Evolutionary conservation across 805 yeast species (phyloP).

Genomic region (Nakazawaea wyomingensis): DNA sequence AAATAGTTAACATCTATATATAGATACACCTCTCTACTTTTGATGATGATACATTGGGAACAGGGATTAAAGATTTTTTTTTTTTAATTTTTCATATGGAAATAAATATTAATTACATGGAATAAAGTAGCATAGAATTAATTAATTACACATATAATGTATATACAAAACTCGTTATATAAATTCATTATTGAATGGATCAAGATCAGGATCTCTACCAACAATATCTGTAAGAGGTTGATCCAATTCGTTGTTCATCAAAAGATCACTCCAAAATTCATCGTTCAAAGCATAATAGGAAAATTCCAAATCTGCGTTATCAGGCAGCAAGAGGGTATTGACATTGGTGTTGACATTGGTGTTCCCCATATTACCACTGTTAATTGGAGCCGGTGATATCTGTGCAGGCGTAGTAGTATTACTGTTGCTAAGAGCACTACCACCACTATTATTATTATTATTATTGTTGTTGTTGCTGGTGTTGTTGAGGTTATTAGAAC

Average conservation of each 20-base stretch:
- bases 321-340: background rate
- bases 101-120: no score
- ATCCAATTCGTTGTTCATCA: constrained; percentile 22
- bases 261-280: constrained; percentile 65
- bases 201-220: background rate
- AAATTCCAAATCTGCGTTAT: constrained; percentile 32
- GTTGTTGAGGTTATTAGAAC: background rate
- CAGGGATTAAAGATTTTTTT: no score
- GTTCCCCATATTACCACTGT: background rate
- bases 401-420: background rate
- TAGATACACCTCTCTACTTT: no score
- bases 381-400: background rate
- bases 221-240: constrained; percentile 4
- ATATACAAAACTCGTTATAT: constrained; percentile 1
- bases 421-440: background rate
- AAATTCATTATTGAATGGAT: background rate
- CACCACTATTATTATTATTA: constrained; percentile 1
- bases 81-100: no score
- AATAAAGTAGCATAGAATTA: no score
- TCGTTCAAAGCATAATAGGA: constrained; percentile 56
- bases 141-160: background rate
- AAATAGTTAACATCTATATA: no score
- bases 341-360: background rate
- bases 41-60: no score
- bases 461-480: constrained; percentile 1